Percentiles rank a stretch among this genome's conserved stretches.
Conservation (phyloP, 371 early-diverging fungal genomes). For the Choanephora cucurbitarum region DNA sequence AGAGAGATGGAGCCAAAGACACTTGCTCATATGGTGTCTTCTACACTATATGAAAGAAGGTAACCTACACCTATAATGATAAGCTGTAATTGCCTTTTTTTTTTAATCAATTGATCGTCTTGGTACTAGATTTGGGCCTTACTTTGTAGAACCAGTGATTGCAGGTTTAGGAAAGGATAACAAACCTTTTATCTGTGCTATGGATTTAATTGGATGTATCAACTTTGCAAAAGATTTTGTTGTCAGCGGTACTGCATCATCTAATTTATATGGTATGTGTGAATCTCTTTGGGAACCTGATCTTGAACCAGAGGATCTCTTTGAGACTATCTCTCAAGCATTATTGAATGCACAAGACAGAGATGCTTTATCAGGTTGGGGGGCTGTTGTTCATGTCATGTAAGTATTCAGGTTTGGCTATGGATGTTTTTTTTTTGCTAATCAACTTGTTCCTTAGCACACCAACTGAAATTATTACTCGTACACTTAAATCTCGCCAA, state of each 20-base stretch:
- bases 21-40: constrained; percentile 94
- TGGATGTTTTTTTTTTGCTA: background rate
- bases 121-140: constrained; percentile 91
- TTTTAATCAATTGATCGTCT: background rate
- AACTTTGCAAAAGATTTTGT: constrained; percentile 96
- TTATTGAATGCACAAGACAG: constrained; percentile 98
- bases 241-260: constrained; percentile 92
- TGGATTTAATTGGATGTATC: constrained; percentile 98
- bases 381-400: constrained; percentile 95
- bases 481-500: constrained; percentile 82
- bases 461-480: constrained; percentile 81
- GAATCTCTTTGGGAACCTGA: constrained; percentile 98
- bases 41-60: constrained; percentile 96
- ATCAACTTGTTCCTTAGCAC: constrained; percentile 58
- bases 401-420: constrained; percentile 36
- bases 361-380: constrained; percentile 99
- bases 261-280: constrained; percentile 96
- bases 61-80: no score
- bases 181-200: constrained; percentile 93
- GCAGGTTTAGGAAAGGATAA: constrained; percentile 94
- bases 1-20: constrained; percentile 97
- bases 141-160: constrained; percentile 94
- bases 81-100: no score
- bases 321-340: constrained; percentile 97
- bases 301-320: constrained; percentile 97